Base-by-base conservation (phyloP, 1,284 basidiomycete species). In the Heliocybe sulcata region DNA sequence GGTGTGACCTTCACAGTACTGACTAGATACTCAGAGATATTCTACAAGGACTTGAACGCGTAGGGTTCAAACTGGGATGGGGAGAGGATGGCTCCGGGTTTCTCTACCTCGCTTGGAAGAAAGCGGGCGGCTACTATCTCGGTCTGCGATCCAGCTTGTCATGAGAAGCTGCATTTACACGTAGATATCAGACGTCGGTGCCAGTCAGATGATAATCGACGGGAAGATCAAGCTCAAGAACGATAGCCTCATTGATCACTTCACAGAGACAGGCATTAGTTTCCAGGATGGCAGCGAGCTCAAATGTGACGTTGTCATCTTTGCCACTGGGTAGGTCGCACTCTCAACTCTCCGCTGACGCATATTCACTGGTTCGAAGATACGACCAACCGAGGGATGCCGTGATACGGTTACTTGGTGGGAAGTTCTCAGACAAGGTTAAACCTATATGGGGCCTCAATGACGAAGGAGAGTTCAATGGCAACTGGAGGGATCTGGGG, bases 51-150 rank as follows among this genome's bases (percentile, higher is more conserved):
- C 71, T 90, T 33, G 67, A 72, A 53, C 74, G 72, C 55, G 76
- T 75, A 3, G 86, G 87, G 1, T 90, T 89, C 73, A 76, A 74
- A 55, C 64, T 76, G 12, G 80, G 79, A 59, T 61, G 70, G 2
- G 86, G 86, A 10, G 72, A 73, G 6, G 77, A 85, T 26, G 79
- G 72, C 22, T 68, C 77, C 0, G 85, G 85, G 10, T 76, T 79
- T 65, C 52, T 77, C 2, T 69, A 73, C 57, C 70, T 75, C 54
- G 72, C 70, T 2, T 62, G 67, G 51, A 67, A 65, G 49, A 67
- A 68, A 49, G 73, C 65, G 3, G 74, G 73, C 11, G 73, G 72
- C 1, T 76, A 74, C 60, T 75, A 75, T 63, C 70, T 73, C 72
- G 74, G 75, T n/a, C n/a, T n/a, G n/a, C 69, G 55, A 31, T 4